Evolutionary conservation across 495 filamentous ascomycete species (phyloP).

Genomic region (Lichina pygmaea): DNA sequence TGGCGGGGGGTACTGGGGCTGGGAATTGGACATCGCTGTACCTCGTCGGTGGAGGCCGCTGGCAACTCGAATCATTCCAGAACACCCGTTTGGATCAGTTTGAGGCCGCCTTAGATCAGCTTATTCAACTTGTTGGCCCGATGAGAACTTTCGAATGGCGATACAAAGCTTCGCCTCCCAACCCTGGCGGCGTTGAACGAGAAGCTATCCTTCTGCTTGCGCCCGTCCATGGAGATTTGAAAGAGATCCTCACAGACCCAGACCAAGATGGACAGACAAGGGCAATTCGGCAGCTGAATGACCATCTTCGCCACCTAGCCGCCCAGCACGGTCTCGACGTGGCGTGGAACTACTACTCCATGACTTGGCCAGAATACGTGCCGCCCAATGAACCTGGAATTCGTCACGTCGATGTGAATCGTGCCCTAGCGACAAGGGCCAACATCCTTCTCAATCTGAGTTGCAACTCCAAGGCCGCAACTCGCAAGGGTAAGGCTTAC

Average conservation of each 20-base stretch:
- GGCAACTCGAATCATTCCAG: constrained; percentile 24
- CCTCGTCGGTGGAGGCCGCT: constrained; percentile 18
- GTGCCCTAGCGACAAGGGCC: constrained; percentile 19
- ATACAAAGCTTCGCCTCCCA: constrained; percentile 12
- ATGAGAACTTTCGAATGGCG: too few relatives aligned
- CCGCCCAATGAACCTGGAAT: constrained; percentile 22
- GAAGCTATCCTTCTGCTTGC: constrained; percentile 16
- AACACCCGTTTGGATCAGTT: constrained; percentile 10
- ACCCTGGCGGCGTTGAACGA: constrained; percentile 9
- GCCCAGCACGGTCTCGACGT: constrained; percentile 17
- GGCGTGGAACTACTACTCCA: constrained; percentile 22
- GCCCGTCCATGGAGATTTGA: constrained; percentile 27
- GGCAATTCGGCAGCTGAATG: constrained; percentile 23
- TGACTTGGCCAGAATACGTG: constrained; percentile 13
- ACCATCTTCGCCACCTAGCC: constrained; percentile 21
- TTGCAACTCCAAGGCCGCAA: constrained; percentile 21
- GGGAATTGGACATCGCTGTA: constrained; percentile 5
- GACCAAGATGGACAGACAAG: constrained; percentile 20
- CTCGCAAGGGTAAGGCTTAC: constrained; percentile 10
- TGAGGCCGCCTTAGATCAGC: too few relatives aligned
- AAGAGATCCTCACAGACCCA: constrained; percentile 18
- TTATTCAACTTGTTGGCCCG: too few relatives aligned
- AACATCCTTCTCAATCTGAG: constrained; percentile 28
- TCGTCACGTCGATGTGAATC: constrained; percentile 18
- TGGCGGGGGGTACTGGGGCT: not conserved